Conservation (phyloP, 805 yeast species). For the Ogataea henricii region DNA sequence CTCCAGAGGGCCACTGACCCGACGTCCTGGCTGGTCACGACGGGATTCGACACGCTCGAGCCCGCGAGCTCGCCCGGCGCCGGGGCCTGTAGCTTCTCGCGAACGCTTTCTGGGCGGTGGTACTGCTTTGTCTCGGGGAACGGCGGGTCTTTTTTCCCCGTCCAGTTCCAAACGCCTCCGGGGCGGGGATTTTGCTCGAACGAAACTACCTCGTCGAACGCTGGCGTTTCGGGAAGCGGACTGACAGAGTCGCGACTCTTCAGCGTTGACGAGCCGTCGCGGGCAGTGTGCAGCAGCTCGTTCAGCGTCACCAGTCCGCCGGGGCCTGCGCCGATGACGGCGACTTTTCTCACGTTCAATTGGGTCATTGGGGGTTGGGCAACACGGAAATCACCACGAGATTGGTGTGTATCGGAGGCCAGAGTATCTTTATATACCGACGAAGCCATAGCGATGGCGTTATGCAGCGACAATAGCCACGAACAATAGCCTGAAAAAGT, state of each 20-base stretch:
- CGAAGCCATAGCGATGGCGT: neutral
- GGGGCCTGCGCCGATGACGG: constrained; percentile 80
- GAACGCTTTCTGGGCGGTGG: constrained; percentile 8
- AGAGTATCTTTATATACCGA: neutral
- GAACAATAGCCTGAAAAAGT: neutral
- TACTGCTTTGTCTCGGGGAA: constrained; percentile 21
- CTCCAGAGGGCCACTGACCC: constrained; percentile 32
- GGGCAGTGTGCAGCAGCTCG: constrained; percentile 27
- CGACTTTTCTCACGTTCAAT: constrained; percentile 38
- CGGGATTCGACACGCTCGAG: constrained; percentile 33
- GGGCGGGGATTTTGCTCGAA: constrained; percentile 56
- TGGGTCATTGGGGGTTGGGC: neutral
- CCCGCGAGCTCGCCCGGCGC: constrained; percentile 30
- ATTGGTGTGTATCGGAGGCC: no score
- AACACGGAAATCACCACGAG: no score
- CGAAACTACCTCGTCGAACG: constrained; percentile 49
- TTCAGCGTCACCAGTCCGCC: constrained; percentile 58
- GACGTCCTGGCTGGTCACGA: constrained; percentile 33
- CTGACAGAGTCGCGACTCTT: constrained; percentile 39
- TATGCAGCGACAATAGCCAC: neutral
- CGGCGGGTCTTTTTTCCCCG: constrained; percentile 20
- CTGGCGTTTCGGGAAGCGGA: constrained; percentile 55
- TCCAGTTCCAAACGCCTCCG: constrained; percentile 80
- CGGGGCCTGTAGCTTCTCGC: constrained; percentile 6
- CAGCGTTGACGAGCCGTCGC: constrained; percentile 24